Evolutionary conservation across 2,329 filamentous ascomycete genomes (phyloP).

Genomic region (Sarocladium kiliense): DNA sequence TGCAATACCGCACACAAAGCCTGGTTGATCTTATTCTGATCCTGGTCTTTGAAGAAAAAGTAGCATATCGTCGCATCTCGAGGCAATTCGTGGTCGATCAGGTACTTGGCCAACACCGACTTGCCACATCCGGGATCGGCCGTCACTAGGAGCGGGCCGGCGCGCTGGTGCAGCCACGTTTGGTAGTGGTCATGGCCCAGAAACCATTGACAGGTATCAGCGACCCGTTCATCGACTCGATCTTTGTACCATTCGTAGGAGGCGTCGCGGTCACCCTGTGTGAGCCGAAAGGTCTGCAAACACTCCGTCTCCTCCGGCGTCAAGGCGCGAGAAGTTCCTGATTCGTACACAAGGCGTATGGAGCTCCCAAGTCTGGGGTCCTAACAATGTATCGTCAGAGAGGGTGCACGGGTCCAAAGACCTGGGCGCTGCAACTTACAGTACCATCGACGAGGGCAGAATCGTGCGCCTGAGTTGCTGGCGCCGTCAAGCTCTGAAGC

Average conservation of each 20-base stretch:
- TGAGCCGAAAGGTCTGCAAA: neutral
- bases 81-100: conserved; percentile 23
- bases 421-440: neutral
- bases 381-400: too few species aligned
- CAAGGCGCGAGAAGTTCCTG: neutral
- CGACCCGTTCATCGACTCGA: neutral
- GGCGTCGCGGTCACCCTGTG: neutral
- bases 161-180: conserved; percentile 15
- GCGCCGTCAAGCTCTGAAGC: neutral
- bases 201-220: conserved; percentile 17
- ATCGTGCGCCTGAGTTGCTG: neutral
- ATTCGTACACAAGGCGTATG: too few species aligned
- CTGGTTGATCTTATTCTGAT: conserved; percentile 22
- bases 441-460: neutral
- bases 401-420: too few species aligned
- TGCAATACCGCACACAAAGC: conserved; percentile 31
- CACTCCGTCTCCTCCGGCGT: neutral
- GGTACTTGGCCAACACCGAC: conserved; percentile 28
- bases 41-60: conserved; percentile 38
- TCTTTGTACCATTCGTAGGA: conserved; percentile 6
- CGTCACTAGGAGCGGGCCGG: conserved; percentile 26
- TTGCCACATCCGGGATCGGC: conserved; percentile 34
- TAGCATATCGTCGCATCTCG: conserved; percentile 23
- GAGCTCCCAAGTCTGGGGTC: too few species aligned
- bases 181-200: conserved; percentile 13